These are phyloP conservation scores for Microcyclosporella mali DNA, from an alignment of 2,329 filamentous ascomycete species.

Conservation along the genomic window DNA sequence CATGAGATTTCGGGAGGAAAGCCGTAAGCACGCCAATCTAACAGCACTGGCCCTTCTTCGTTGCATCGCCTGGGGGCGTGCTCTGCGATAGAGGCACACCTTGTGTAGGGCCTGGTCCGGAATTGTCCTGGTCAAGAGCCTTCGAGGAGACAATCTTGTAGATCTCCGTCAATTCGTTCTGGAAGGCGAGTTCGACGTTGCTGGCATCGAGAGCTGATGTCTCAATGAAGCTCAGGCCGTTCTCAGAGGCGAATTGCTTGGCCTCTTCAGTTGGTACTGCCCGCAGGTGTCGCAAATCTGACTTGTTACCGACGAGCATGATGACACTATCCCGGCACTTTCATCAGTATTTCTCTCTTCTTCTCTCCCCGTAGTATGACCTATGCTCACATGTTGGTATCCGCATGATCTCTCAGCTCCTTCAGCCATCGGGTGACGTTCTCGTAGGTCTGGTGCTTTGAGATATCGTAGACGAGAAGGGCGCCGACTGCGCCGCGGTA, in stretches of 20 bases:
- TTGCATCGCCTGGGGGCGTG: conserved; percentile 59
- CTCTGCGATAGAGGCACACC: conserved; percentile 58
- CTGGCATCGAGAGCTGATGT: conserved; percentile 97
- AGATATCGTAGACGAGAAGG: conserved; percentile 75
- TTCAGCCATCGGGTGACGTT: conserved; percentile 89
- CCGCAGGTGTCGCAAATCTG: conserved; percentile 96
- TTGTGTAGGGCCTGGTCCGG: conserved; percentile 65
- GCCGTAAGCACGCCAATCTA: conserved; percentile 36
- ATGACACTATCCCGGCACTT: conserved; percentile 58
- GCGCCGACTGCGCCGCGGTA: conserved; percentile 97
- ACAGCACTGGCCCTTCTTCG: conserved; percentile 78
- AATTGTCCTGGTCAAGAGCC: conserved; percentile 84
- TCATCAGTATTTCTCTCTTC: conserved; percentile 1
- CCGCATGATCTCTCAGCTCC: conserved; percentile 94
- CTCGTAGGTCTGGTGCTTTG: conserved; percentile 22
- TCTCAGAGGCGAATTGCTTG: conserved; percentile 89
- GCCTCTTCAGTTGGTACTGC: conserved; percentile 97
- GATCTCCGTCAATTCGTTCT: conserved; percentile 99
- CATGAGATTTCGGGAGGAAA: neutral
- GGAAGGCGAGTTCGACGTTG: conserved; percentile 61
- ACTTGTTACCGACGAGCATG: conserved; percentile 99
- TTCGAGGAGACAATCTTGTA: conserved; percentile 99
- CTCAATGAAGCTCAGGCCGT: conserved; percentile 85
- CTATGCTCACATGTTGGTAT: conserved; percentile 68
- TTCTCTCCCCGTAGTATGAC: no score